Percentiles rank a stretch among this genome's conserved stretches.
Evolutionary conservation across 2,329 filamentous ascomycete genomes (phyloP).

Genomic region (Pseudocercospora fijiensis): DNA sequence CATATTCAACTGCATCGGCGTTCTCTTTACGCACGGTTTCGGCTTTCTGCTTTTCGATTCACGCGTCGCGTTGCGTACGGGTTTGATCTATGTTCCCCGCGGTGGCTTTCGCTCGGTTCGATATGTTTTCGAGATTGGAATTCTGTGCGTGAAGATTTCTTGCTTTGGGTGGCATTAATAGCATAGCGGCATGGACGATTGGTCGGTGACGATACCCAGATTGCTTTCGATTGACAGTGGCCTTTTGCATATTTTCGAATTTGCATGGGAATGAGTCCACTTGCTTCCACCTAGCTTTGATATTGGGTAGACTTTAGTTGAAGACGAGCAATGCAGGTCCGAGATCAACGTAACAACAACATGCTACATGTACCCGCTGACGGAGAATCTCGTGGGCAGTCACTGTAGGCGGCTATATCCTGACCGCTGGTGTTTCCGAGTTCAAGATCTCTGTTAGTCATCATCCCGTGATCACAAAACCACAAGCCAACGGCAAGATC

Average conservation of each 20-base stretch:
- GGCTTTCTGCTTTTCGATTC: not conserved
- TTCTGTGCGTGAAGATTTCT: not conserved
- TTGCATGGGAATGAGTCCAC: not conserved
- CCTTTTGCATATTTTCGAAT: constrained; percentile 4
- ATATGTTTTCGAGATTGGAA: not conserved
- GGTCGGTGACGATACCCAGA: constrained; percentile 27
- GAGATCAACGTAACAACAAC: not conserved
- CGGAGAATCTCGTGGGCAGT: no score
- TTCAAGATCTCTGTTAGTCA: no score
- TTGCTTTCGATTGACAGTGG: constrained; percentile 14
- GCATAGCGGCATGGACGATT: constrained; percentile 22
- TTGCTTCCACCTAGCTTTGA: not conserved
- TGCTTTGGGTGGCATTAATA: constrained; percentile 22
- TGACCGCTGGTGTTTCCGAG: no score
- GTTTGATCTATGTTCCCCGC: not conserved
- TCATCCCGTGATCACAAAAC: no score
- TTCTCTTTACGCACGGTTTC: constrained; percentile 6
- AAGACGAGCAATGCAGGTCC: not conserved
- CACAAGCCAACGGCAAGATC: no score
- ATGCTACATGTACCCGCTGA: no score
- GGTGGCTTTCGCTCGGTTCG: constrained; percentile 6
- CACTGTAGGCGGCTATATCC: no score
- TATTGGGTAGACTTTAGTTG: not conserved
- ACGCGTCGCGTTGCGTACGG: not conserved
- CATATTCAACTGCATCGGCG: constrained; percentile 2